Evolutionary conservation across 129 eudicot genomes (phyloP).

Genomic region (Flaveria trinervia): DNA sequence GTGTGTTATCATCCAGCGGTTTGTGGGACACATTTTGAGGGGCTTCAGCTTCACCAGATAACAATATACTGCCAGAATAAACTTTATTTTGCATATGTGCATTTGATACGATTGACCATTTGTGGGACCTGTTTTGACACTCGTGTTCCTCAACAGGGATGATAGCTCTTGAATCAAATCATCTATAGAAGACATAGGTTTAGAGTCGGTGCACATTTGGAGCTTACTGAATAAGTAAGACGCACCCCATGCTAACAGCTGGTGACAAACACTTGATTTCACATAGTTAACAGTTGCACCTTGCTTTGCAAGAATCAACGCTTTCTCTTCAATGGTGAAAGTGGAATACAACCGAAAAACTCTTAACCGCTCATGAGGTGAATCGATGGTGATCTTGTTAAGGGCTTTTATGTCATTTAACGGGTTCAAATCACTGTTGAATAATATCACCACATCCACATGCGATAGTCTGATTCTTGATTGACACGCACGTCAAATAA

Average conservation of each 20-base stretch:
- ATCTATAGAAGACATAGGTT: slow-evolving; percentile 28
- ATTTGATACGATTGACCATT: slow-evolving; percentile 37
- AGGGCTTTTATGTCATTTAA: slow-evolving; percentile 52
- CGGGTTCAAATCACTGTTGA: slow-evolving; percentile 74
- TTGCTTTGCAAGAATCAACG: slow-evolving; percentile 51
- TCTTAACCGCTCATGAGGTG: slow-evolving; percentile 43
- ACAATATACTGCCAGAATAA: slow-evolving; percentile 29
- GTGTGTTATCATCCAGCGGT: slow-evolving; percentile 26
- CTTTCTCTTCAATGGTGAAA: slow-evolving; percentile 69
- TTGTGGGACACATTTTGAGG: background rate
- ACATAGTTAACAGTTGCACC: slow-evolving; percentile 26
- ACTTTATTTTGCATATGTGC: slow-evolving; percentile 38
- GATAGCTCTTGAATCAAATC: slow-evolving; percentile 48
- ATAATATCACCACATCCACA: slow-evolving; percentile 56
- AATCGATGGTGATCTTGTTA: slow-evolving; percentile 46
- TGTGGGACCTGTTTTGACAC: background rate
- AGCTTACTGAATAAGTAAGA: slow-evolving; percentile 41
- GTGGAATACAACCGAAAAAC: slow-evolving; percentile 65
- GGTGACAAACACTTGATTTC: slow-evolving; percentile 39
- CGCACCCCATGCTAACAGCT: slow-evolving; percentile 65
- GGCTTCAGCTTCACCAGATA: slow-evolving; percentile 57
- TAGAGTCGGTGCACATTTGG: slow-evolving; percentile 14
- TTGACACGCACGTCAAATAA: slow-evolving; percentile 58
- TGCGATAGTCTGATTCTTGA: slow-evolving; percentile 41
- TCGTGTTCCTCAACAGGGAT: slow-evolving; percentile 29